Base-by-base conservation (phyloP, 805 yeast species). In the Teunomyces stri region DNA sequence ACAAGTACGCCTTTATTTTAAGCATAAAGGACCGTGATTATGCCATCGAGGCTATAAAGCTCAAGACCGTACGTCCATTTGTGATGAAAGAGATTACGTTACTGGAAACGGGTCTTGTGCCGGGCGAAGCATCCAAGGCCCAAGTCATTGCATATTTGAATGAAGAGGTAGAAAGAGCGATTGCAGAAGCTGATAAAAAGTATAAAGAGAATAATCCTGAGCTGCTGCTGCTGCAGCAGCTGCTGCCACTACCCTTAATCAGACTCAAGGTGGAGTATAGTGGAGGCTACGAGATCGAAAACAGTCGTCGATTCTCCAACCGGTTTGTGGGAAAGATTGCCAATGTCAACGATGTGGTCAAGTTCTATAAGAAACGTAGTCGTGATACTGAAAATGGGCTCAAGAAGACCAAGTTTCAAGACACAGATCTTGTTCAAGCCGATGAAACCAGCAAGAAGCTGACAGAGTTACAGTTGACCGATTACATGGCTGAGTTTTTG, bases 271-370 rank as follows among this genome's bases (percentile, higher is more conserved):
- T 91, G 0, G 97, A 94, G 55, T 92, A 92, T 56, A 74, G 88
- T 18, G 96, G 95, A 1, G 96, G 91, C 4, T 92, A 80, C 58
- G 96, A 90, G 55, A 89, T 94, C 13, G 98, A 91, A 58, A 92
- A 91, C 59, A 87, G 96, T 0, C 74, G 95, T 44, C 70, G 97
- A 52, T 89, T 94, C 52, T 89, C 97, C 12, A 89, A 91, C 59
- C 72, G 89, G 57, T 94, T 92, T 72, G 96, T 87, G 5, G 97
- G 96, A 0, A 75, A 75, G 51, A 94, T 92, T 1, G 99, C 98
- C 3, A 94, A 94, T 62, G 81, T 84, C n/a, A 85, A 88, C 57
- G 95, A 90, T 57, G 88, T 91, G 6, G 79, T 92, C 2, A 83
- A 81, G 41, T 86, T 87, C 61, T 80, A 80, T 58, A 78, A 80